Evolutionary conservation across 139 green algal genomes (phyloP).

Genomic region (Coelastrella sp.): DNA sequence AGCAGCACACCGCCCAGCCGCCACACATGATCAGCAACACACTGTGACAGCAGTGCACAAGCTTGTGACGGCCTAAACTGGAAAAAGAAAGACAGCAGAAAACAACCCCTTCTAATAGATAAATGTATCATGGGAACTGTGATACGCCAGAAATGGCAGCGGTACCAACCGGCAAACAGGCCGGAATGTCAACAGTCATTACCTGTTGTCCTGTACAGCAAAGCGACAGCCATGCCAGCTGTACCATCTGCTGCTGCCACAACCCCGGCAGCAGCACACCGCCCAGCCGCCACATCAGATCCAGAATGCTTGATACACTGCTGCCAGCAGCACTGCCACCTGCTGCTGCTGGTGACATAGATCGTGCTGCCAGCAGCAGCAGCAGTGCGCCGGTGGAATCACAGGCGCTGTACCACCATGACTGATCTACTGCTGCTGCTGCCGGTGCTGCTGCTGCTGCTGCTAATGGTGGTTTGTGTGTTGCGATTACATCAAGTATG

Average conservation of each 20-base stretch:
- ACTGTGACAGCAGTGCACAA: too few species aligned
- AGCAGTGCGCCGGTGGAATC: background rate
- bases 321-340: background rate
- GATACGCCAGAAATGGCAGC: background rate
- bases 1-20: background rate
- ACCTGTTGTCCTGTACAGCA: slow-evolving; percentile 4
- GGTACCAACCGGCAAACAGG: background rate
- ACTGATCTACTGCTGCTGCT: background rate
- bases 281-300: slow-evolving; percentile 26
- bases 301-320: background rate
- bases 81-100: too few species aligned
- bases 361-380: slow-evolving; percentile 25
- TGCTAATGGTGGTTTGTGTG: background rate
- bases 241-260: slow-evolving; percentile 31
- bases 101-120: too few species aligned
- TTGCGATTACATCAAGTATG: slow-evolving; percentile 9
- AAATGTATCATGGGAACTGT: background rate
- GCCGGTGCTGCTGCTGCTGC: background rate
- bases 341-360: slow-evolving; percentile 27
- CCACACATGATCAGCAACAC: background rate
- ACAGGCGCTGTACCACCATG: slow-evolving; percentile 4
- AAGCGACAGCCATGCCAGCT: slow-evolving; percentile 31
- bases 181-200: background rate
- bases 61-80: too few species aligned
- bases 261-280: slow-evolving; percentile 1